Percentiles rank a stretch among this genome's conserved stretches.
phyloP scores from a whole-genome alignment of 257 asterid genomes.

The Capsicum chinense region DNA sequence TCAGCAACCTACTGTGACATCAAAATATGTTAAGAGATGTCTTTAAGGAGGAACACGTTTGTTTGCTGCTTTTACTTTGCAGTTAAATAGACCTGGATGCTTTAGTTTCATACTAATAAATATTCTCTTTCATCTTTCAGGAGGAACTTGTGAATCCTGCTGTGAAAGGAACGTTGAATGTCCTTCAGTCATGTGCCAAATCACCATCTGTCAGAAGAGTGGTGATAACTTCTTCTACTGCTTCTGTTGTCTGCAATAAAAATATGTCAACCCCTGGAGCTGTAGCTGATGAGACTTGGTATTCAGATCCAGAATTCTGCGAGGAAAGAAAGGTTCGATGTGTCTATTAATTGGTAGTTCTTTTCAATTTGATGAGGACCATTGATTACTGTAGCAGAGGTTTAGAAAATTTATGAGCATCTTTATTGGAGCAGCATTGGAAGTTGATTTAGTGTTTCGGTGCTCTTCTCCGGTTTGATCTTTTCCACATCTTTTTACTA shows the following conservation, averaged over 20 bases:
- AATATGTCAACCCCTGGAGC: slow-evolving; percentile 38
- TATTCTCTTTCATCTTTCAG: slow-evolving; percentile 37
- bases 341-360: not conserved
- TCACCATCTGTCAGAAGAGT: slow-evolving; percentile 47
- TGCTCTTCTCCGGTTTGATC: not conserved
- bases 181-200: slow-evolving; percentile 50
- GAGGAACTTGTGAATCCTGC: slow-evolving; percentile 62
- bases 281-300: slow-evolving; percentile 66
- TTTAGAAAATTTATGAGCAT: not conserved
- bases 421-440: slow-evolving; percentile 20
- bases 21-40: not conserved
- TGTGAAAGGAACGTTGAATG: slow-evolving; percentile 58
- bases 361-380: not conserved
- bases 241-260: slow-evolving; percentile 39
- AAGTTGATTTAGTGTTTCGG: not conserved
- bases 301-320: slow-evolving; percentile 58
- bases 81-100: not conserved
- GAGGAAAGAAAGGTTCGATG: slow-evolving; percentile 53
- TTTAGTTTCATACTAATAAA: not conserved
- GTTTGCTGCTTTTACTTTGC: not conserved
- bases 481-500: slow-evolving; percentile 2
- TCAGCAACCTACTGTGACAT: slow-evolving; percentile 32
- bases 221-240: slow-evolving; percentile 58
- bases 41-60: slow-evolving; percentile 5
- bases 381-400: not conserved